These are phyloP conservation scores for Sporodiniella umbellata DNA, from an alignment of 371 early-diverging fungal genomes.

Conservation along the genomic window DNA sequence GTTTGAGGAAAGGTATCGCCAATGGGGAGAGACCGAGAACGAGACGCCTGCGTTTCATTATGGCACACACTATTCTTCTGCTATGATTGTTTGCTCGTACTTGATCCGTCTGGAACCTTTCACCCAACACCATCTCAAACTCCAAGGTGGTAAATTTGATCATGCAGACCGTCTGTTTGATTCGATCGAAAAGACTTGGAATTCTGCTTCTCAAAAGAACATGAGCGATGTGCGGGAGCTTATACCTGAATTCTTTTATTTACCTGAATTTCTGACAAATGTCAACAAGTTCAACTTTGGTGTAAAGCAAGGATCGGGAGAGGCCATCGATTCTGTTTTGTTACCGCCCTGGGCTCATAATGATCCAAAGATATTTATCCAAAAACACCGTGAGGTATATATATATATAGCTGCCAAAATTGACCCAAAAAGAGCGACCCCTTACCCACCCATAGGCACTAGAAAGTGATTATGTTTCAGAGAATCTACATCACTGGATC, in stretches of 20 bases:
- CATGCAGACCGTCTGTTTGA: constrained; percentile 76
- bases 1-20: constrained; percentile 53
- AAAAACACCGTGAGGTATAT: constrained; percentile 72
- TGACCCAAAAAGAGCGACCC: no score
- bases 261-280: constrained; percentile 83
- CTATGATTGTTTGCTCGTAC: constrained; percentile 82
- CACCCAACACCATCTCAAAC: constrained; percentile 71
- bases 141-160: constrained; percentile 87
- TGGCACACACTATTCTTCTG: constrained; percentile 87
- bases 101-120: constrained; percentile 85
- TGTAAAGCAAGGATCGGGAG: constrained; percentile 69
- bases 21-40: constrained; percentile 74
- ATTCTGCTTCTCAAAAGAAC: constrained; percentile 67
- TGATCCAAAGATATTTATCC: constrained; percentile 85
- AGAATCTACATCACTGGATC: constrained; percentile 84
- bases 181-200: constrained; percentile 64
- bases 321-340: constrained; percentile 70
- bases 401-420: no score
- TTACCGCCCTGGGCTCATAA: constrained; percentile 87
- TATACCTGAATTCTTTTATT: constrained; percentile 87
- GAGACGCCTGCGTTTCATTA: constrained; percentile 77
- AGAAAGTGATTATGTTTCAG: constrained; percentile 88
- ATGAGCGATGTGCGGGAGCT: constrained; percentile 85
- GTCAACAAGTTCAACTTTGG: constrained; percentile 84
- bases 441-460: no score